Evolutionary conservation across 805 yeast species (phyloP).

Genomic region (Ogataea corticis): DNA sequence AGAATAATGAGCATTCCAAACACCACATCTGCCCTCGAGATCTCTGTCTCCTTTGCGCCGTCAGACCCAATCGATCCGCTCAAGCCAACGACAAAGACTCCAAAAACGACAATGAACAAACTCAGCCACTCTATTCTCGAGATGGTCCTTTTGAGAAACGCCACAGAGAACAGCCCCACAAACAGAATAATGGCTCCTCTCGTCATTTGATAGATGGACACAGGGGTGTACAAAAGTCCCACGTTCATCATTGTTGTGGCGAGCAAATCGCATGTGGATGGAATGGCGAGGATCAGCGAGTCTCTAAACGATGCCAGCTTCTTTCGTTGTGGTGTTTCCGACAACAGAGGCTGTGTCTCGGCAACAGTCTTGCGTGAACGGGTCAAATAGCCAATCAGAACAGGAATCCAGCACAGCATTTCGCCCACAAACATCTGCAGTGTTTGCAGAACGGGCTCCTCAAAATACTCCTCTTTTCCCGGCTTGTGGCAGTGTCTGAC

Average conservation of each 20-base stretch:
- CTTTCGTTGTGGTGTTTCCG: slow-evolving; percentile 11
- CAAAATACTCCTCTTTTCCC: slow-evolving; percentile 52
- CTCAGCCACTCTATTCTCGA: slow-evolving; percentile 68
- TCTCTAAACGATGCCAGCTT: slow-evolving; percentile 23
- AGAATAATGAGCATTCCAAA: slow-evolving; percentile 61
- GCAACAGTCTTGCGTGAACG: neutral
- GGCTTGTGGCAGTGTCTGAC: slow-evolving; percentile 54
- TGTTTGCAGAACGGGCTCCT: slow-evolving; percentile 79
- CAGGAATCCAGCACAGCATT: slow-evolving; percentile 40
- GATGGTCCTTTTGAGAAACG: slow-evolving; percentile 57
- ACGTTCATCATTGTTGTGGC: slow-evolving; percentile 77
- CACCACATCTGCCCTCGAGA: slow-evolving; percentile 32
- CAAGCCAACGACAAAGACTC: slow-evolving; percentile 71
- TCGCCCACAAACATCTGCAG: slow-evolving; percentile 83
- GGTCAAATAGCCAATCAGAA: slow-evolving; percentile 13
- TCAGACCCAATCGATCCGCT: slow-evolving; percentile 51
- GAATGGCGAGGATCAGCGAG: slow-evolving; percentile 48
- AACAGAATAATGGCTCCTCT: slow-evolving; percentile 75
- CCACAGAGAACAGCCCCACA: slow-evolving; percentile 69
- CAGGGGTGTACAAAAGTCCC: slow-evolving; percentile 75
- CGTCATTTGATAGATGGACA: slow-evolving; percentile 83
- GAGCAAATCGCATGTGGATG: slow-evolving; percentile 67
- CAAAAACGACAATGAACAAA: slow-evolving; percentile 60
- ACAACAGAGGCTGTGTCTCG: slow-evolving; percentile 3
- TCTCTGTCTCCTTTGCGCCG: slow-evolving; percentile 6